phyloP scores from a whole-genome alignment of 257 asterid genomes.

The Solanum ossicruentum region DNA sequence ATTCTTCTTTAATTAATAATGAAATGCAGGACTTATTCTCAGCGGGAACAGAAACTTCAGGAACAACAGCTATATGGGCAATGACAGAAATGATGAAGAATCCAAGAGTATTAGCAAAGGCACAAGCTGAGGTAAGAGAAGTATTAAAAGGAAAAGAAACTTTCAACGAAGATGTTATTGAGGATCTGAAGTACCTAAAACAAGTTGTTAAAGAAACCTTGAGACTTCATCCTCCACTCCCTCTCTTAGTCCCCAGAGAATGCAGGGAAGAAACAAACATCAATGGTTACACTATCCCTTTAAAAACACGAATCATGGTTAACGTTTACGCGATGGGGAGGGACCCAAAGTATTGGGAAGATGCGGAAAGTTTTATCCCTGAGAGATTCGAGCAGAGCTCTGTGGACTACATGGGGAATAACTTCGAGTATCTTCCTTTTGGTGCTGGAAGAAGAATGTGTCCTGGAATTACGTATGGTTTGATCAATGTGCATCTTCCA shows the following conservation, averaged over 20 bases:
- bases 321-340: neutral
- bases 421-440: neutral
- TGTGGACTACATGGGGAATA: neutral
- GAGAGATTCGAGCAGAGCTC: neutral
- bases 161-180: neutral
- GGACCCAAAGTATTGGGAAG: neutral
- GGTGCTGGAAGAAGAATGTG: neutral
- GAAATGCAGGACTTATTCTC: neutral
- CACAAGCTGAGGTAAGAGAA: neutral
- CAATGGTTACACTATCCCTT: neutral
- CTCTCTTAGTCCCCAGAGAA: neutral
- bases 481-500: neutral
- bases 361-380: neutral
- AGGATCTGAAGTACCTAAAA: neutral
- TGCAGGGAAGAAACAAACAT: neutral
- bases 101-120: neutral
- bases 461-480: neutral
- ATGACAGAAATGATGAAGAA: slow-evolving; percentile 5
- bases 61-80: neutral
- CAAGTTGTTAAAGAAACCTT: neutral
- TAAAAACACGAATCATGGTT: neutral
- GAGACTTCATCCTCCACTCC: neutral
- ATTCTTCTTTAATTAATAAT: neutral
- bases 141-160: neutral
- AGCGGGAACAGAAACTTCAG: neutral